Conservation (phyloP, 2,329 filamentous ascomycete genomes). For the Fusarium bactridioides region DNA sequence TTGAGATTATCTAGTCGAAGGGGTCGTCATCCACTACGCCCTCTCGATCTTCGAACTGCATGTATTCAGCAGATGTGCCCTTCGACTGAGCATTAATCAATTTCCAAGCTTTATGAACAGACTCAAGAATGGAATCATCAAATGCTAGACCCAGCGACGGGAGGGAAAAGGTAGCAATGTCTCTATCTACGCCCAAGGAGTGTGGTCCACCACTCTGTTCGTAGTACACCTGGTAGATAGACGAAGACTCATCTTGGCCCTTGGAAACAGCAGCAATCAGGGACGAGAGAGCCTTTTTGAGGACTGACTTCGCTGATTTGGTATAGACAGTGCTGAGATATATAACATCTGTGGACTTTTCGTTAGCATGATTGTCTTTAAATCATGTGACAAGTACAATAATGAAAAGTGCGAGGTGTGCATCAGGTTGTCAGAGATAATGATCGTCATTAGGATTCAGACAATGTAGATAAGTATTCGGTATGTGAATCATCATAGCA, state of each 20-base stretch:
- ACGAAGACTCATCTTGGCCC: constrained; percentile 41
- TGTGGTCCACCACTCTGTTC: constrained; percentile 54
- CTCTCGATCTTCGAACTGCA: constrained; percentile 82
- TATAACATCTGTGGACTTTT: constrained; percentile 41
- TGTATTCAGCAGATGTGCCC: constrained; percentile 64
- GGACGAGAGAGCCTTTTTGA: constrained; percentile 52
- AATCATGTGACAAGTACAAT: background rate
- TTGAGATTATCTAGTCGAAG: constrained; percentile 49
- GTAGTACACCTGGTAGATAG: constrained; percentile 64
- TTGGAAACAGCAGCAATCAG: constrained; percentile 49
- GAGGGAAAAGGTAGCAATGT: constrained; percentile 64
- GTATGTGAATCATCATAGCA: constrained; percentile 83
- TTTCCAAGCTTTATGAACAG: constrained; percentile 76
- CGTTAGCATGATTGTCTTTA: constrained; percentile 44
- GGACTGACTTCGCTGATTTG: constrained; percentile 46
- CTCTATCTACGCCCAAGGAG: constrained; percentile 47
- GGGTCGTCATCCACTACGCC: constrained; percentile 65
- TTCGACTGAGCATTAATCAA: constrained; percentile 62
- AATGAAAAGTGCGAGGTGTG: constrained; percentile 44
- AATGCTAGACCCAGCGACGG: constrained; percentile 74
- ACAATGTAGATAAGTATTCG: constrained; percentile 99
- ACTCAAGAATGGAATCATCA: constrained; percentile 72
- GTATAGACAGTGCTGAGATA: constrained; percentile 50
- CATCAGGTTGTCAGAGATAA: constrained; percentile 90
- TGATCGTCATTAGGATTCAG: constrained; percentile 90